A percentile compares a stretch with the other conserved stretches of the same genome.
These are phyloP conservation scores for Trametes meyenii DNA, from an alignment of 768 basidiomycete genomes.

Conservation along the genomic window DNA sequence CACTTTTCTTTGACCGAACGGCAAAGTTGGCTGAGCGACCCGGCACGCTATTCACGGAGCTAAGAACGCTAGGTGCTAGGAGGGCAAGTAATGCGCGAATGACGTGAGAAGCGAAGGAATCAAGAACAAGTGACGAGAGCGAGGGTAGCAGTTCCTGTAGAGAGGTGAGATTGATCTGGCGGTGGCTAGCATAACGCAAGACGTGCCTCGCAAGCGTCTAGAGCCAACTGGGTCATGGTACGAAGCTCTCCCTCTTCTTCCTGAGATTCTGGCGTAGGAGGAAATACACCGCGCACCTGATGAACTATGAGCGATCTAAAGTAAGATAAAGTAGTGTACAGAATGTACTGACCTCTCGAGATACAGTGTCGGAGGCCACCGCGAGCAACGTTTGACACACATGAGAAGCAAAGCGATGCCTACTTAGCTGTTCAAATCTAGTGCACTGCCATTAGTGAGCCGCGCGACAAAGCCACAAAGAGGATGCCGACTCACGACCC, in stretches of 20 bases:
- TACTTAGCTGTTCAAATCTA: constrained; percentile 66
- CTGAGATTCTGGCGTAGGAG: constrained; percentile 47
- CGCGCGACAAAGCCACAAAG: constrained; percentile 1
- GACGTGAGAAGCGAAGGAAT: constrained; percentile 92
- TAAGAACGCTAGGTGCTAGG: constrained; percentile 62
- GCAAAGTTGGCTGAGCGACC: constrained; percentile 39
- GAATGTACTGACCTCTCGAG: constrained; percentile 59
- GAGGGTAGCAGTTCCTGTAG: constrained; percentile 69
- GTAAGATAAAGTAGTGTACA: background rate
- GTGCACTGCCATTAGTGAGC: constrained; percentile 9
- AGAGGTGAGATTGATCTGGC: background rate
- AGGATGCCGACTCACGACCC: constrained; percentile 71
- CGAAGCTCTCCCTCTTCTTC: constrained; percentile 63
- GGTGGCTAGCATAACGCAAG: background rate
- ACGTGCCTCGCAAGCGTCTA: constrained; percentile 65
- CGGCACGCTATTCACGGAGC: constrained; percentile 40
- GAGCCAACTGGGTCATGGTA: constrained; percentile 61
- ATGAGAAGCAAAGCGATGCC: constrained; percentile 93
- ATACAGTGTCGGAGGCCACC: constrained; percentile 62
- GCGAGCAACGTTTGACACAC: constrained; percentile 89
- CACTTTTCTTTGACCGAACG: constrained; percentile 84
- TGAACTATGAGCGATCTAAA: background rate
- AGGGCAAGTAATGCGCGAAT: constrained; percentile 78
- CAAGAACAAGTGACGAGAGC: constrained; percentile 68
- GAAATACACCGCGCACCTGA: constrained; percentile 58